Evolutionary conservation across 1,139 yeast species (phyloP).

Genomic region (Candida tetrigidarum): DNA sequence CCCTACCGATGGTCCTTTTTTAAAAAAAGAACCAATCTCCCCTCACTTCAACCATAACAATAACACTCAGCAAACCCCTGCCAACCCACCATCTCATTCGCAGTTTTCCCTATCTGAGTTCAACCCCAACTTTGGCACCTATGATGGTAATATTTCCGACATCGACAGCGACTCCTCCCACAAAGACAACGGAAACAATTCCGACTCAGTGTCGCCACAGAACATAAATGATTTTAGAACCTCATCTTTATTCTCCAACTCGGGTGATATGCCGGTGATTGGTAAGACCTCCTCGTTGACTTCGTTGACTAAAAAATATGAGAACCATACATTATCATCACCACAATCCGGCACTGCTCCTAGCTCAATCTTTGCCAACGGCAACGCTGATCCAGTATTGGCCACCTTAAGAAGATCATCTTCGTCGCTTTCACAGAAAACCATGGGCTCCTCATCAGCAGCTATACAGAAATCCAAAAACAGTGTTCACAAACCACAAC

Average conservation of each 20-base stretch:
- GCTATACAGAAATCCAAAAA: slow-evolving; percentile 26
- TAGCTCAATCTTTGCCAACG: slow-evolving; percentile 17
- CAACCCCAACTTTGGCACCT: slow-evolving; percentile 2
- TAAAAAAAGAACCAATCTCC: slow-evolving; percentile 1
- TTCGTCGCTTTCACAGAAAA: slow-evolving; percentile 18
- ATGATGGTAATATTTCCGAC: slow-evolving; percentile 14
- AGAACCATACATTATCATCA: slow-evolving; percentile 31
- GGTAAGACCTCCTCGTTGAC: slow-evolving; percentile 19
- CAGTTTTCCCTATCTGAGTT: slow-evolving; percentile 2
- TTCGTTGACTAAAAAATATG: slow-evolving; percentile 31
- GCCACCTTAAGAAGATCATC: slow-evolving; percentile 21
- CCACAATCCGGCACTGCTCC: slow-evolving; percentile 22
- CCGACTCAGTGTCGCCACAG: slow-evolving; percentile 14
- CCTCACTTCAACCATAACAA: slow-evolving; percentile 9
- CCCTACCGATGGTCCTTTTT: slow-evolving; percentile 5
- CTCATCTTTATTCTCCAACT: slow-evolving; percentile 14
- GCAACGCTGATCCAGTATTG: slow-evolving; percentile 13
- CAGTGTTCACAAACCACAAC: slow-evolving; percentile 33
- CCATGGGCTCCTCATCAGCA: slow-evolving; percentile 18
- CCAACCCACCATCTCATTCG: not conserved
- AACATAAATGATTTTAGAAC: slow-evolving; percentile 7
- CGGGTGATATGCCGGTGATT: slow-evolving; percentile 12
- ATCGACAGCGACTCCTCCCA: slow-evolving; percentile 14
- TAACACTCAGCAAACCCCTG: slow-evolving; percentile 1
- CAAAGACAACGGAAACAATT: slow-evolving; percentile 3